These are phyloP conservation scores for Saccharomycopsis phalli DNA, from an alignment of 1,139 yeast genomes.

Conservation along the genomic window DNA sequence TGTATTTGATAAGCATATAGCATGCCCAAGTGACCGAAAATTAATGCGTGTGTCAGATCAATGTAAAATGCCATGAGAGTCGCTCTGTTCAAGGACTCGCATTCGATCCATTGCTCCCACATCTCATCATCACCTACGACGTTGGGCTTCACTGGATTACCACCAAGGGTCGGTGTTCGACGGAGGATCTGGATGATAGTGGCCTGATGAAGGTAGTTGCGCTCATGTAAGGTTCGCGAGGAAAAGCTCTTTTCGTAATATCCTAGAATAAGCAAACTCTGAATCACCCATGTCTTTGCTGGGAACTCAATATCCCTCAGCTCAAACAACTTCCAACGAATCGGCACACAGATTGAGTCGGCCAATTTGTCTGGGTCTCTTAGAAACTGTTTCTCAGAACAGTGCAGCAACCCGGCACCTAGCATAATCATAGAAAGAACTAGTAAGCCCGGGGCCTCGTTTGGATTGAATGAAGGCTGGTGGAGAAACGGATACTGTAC, in stretches of 20 bases:
- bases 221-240: constrained; percentile 52
- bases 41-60: constrained; percentile 72
- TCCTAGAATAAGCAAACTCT: constrained; percentile 53
- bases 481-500: constrained; percentile 56
- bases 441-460: constrained; percentile 42
- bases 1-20: constrained; percentile 69
- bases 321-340: constrained; percentile 54
- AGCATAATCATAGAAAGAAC: constrained; percentile 48
- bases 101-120: constrained; percentile 63
- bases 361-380: constrained; percentile 30
- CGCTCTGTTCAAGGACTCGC: constrained; percentile 68
- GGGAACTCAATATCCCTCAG: constrained; percentile 53
- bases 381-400: constrained; percentile 21
- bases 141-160: constrained; percentile 40
- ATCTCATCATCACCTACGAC: constrained; percentile 12
- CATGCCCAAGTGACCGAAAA: constrained; percentile 67
- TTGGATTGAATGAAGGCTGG: constrained; percentile 53
- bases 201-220: constrained; percentile 73
- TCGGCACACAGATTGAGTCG: constrained; percentile 46
- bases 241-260: constrained; percentile 58
- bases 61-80: constrained; percentile 74
- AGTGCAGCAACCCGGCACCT: constrained; percentile 36
- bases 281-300: constrained; percentile 58
- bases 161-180: constrained; percentile 67
- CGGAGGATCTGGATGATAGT: constrained; percentile 64